Base-by-base conservation (phyloP, 495 filamentous ascomycete genomes). In the Sporormia fimetaria region DNA sequence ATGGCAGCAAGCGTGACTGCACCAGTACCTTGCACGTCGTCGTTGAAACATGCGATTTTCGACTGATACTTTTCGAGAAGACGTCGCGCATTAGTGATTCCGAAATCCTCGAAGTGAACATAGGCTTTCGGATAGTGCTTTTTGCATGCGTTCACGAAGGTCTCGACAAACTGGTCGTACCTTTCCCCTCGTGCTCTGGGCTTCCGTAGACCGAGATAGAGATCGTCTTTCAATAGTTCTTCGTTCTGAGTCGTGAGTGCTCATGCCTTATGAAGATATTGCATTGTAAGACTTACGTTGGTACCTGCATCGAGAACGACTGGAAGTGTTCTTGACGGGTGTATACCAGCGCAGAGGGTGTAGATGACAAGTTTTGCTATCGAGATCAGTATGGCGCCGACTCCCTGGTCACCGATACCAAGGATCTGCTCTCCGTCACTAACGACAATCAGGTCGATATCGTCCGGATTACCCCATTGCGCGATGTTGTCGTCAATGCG, bases 341-440 rank as follows among this genome's bases (percentile, higher is more conserved):
- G 80, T 22, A 94, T 80, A 0, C 86, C 87, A 24, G 80, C 85
- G 59, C 87, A 93, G 0, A 88, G 56, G 0, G 87, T 90, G 24
- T 81, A 86, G 22, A 93, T 64, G 5, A 78, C 78, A 10, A 93
- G 64, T 55, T 94, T 94, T 2, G 86, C 86, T 1, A 84, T 68
- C 2, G 80, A 83, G 36, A 94, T 94, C 11, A 90, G 63, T 36
- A 94, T 83, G 5, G 78, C 84, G 10, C 87, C 87, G 3, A 83
- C 80, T n/a, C 87, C 86, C 59, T 93, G 86, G 54, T 93, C 86
- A 2, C 86, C 87, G 39, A 94, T 88, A 0, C 86, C 86, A 4
- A 93, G 70, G 41, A 94, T 92, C 63, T 77, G 70, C 49, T 80
- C 76, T 5, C 76, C 74, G 67, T 87, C 85, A 31, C 81, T 85